Base-by-base conservation (phyloP, 441 rosid genomes). In the Pelargonium fulgidum region DNA sequence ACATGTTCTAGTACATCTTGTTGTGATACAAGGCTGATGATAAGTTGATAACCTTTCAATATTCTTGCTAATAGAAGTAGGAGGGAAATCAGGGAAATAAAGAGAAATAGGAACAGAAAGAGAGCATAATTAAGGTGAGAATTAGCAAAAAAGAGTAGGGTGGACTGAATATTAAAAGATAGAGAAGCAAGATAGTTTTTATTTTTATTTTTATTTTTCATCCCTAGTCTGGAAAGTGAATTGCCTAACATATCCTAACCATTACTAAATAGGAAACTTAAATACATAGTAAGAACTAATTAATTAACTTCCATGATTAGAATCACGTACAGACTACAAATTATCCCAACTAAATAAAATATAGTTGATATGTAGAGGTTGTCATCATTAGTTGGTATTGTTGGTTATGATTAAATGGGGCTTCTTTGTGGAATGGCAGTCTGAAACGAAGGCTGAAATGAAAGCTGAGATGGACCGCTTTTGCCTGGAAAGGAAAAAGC, bases 371-470 rank as follows among this genome's bases (percentile, higher is more conserved):
- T 36, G 22, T 19, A 9, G 63, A 20, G 63, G 12, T 58, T 26
- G 29, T 4, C 6, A 33, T 26, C 63, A 20, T 36, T 36, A 36
- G 41, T 10, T 33, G 10, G 66, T 50, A 70, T 33, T 39, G 58
- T 61, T 63, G 58, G 45, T 7, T 66, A 52, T 77, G 61, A 20
- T 71, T 64, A 65, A 66, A 50, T 63, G 61, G 80, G 54, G 19
- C 50, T 70, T 72, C 66, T 54, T 54, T 65, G 71, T 77, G 66
- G 72, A 76, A 71, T 81, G 41, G 68, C 91, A 96, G 99, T 81
- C 89, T 71, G 97, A 96, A 74, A 84, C 86, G 96, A 96, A 79
- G 80, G 89, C 89, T 71, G 97, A 96, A 74, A 84, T 87, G 96
- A 96, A 79, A 81, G 89, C 88, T 74, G 99, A 89, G 92, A 66